A percentile compares a stretch with the other conserved stretches of the same genome.
Evolutionary conservation across 768 basidiomycete species (phyloP).

Genomic region (Hygrophorus russula): DNA sequence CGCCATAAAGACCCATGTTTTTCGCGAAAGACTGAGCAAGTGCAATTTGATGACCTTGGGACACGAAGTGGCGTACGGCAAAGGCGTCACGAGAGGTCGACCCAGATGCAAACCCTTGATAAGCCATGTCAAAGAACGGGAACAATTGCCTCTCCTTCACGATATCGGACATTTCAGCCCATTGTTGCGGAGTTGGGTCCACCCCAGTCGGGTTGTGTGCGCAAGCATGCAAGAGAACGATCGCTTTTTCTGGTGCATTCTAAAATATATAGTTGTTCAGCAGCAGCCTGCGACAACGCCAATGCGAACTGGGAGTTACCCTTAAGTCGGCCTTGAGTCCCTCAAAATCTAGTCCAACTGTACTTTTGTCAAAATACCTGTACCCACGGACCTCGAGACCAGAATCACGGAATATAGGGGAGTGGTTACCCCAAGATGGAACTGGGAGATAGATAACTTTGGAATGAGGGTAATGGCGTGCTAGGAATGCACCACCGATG

Average conservation of each 20-base stretch:
- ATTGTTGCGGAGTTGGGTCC: constrained; percentile 89
- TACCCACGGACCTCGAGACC: constrained; percentile 89
- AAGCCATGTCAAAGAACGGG: constrained; percentile 99
- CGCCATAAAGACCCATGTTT: constrained; percentile 98
- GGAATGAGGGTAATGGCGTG: constrained; percentile 76
- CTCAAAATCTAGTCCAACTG: constrained; percentile 85
- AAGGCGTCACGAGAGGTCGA: constrained; percentile 85
- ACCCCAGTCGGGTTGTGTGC: constrained; percentile 99
- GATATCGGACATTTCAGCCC: constrained; percentile 82
- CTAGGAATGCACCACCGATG: constrained; percentile 88
- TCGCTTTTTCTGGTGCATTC: constrained; percentile 67
- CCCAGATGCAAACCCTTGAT: constrained; percentile 98
- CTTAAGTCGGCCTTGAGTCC: constrained; percentile 81
- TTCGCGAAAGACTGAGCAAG: constrained; percentile 96
- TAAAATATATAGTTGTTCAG: constrained; percentile 13
- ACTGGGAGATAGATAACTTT: constrained; percentile 85
- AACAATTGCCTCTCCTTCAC: constrained; percentile 84
- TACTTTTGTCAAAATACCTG: constrained; percentile 89
- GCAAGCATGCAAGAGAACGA: constrained; percentile 91
- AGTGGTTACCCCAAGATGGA: constrained; percentile 98
- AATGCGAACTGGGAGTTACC: constrained; percentile 27
- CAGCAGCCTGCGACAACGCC: neutral
- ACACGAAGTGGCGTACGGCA: constrained; percentile 89
- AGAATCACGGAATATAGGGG: constrained; percentile 85
- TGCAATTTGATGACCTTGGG: constrained; percentile 81